phyloP scores from a whole-genome alignment of 495 filamentous ascomycete species.

The Hyphodiscus hymeniophilus region DNA sequence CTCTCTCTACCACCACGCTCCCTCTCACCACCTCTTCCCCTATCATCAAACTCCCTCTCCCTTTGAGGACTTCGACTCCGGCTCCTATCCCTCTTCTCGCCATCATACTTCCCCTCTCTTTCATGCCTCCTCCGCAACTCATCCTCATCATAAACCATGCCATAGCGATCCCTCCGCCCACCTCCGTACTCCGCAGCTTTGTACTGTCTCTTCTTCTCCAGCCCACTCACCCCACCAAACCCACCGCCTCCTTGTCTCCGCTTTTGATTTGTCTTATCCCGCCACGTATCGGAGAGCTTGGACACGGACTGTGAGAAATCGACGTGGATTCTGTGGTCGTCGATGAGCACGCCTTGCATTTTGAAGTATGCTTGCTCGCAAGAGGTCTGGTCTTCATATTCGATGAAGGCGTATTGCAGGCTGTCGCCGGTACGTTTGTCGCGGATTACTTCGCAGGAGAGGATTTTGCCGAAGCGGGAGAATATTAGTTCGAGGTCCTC shows the following conservation, averaged over 20 bases:
- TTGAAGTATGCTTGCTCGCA: conserved; percentile 98
- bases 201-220: conserved; percentile 91
- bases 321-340: conserved; percentile 96
- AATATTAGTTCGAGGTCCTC: conserved; percentile 94
- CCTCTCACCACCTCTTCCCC: conserved; percentile 10
- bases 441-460: conserved; percentile 94
- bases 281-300: conserved; percentile 84
- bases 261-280: conserved; percentile 79
- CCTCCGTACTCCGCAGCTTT: conserved; percentile 52
- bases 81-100: conserved; percentile 21
- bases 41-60: conserved; percentile 11
- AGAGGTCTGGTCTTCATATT: conserved; percentile 84
- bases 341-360: conserved; percentile 94
- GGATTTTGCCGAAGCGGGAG: conserved; percentile 89
- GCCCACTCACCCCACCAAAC: conserved; percentile 77
- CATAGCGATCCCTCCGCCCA: conserved; percentile 47
- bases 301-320: conserved; percentile 97
- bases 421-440: conserved; percentile 92
- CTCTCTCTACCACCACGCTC: conserved; percentile 5
- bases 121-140: conserved; percentile 44
- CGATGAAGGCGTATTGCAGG: conserved; percentile 95
- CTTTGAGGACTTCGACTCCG: conserved; percentile 19
- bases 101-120: conserved; percentile 20
- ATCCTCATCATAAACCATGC: conserved; percentile 78
- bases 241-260: conserved; percentile 63